phyloP scores from a whole-genome alignment of 345 rosid species.

The Combretum micranthum region DNA sequence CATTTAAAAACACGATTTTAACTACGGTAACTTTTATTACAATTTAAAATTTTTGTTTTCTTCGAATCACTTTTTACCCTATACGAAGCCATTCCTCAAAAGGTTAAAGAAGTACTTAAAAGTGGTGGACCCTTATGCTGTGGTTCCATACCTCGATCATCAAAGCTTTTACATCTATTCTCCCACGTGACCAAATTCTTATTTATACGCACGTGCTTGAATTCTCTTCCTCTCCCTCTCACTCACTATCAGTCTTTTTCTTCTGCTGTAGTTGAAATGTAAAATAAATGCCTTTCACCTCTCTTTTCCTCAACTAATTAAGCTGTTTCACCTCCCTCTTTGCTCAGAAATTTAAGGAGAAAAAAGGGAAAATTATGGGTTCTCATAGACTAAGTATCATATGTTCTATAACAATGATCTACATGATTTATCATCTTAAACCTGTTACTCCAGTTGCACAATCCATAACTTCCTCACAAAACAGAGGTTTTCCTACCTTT shows the following conservation, averaged over 20 bases:
- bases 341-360: too few relatives aligned
- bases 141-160: slow-evolving; percentile 14
- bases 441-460: not conserved
- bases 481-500: too few relatives aligned
- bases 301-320: not conserved
- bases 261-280: not conserved
- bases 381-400: too few relatives aligned
- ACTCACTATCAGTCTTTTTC: not conserved
- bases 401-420: slow-evolving; percentile 6
- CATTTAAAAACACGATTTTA: too few relatives aligned
- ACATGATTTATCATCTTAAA: slow-evolving; percentile 6
- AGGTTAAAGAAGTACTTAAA: too few relatives aligned
- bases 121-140: not conserved
- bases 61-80: too few relatives aligned
- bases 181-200: slow-evolving; percentile 28
- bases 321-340: too few relatives aligned
- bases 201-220: slow-evolving; percentile 34
- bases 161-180: slow-evolving; percentile 2
- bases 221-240: slow-evolving; percentile 2
- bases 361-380: too few relatives aligned
- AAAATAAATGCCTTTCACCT: not conserved
- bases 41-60: too few relatives aligned
- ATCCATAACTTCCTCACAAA: not conserved
- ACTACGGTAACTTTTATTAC: too few relatives aligned
- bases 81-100: too few relatives aligned